Evolutionary conservation across 2,329 filamentous ascomycete genomes (phyloP), one percentile per base, ranked within the genome.

Genomic region (Chaetoscypha palmicola): DNA sequence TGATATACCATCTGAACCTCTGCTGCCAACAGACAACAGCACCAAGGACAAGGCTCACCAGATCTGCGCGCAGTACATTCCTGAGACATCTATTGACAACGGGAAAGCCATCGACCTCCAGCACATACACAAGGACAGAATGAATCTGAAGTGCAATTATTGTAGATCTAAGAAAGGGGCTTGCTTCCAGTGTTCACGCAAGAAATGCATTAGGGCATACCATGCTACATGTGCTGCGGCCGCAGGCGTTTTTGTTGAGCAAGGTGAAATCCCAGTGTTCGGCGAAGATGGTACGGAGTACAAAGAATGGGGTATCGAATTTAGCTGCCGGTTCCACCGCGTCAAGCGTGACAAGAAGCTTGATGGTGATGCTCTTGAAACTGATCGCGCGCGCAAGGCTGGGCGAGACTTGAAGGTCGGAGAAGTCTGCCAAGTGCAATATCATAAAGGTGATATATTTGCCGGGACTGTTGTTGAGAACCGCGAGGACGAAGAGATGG

Each of bases 151-250:
- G 65, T 98, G 92, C 64, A 80, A 94, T 49, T 95, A 87, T 67
- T 98, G 92, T 62, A 86, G 90, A 24, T 94, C 89, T 23, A 94
- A 92, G 64, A 86, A 85, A 45, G 92, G 92, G n/a, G 88, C 88
- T 12, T 96, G 91, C 66, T 94, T 98, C 68, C 91, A 97, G 64
- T 98, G 92, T 66, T 94, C 88, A 1, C 83, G 88, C 55, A 91
- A 90, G 69, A 97, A 95, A 63, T 98, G 92, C 58, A 84, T 87
- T 3, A 76, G 92, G 51, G 84, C 91, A 7, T 98, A 96, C 65
- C 92, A 98, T 62, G 86, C 91, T 12, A 97, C 90, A 1, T 98
- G 92, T 62, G 92, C 92, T 2, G 83, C 89, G 5, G 82, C 91
- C 17, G 91, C 90, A 26, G 92, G 92, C 45, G 89, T 96, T 2